Evolutionary conservation across 495 filamentous ascomycete species (phyloP), one percentile per base, ranked within the genome.

Genomic region (Massariosphaeria phaeospora): DNA sequence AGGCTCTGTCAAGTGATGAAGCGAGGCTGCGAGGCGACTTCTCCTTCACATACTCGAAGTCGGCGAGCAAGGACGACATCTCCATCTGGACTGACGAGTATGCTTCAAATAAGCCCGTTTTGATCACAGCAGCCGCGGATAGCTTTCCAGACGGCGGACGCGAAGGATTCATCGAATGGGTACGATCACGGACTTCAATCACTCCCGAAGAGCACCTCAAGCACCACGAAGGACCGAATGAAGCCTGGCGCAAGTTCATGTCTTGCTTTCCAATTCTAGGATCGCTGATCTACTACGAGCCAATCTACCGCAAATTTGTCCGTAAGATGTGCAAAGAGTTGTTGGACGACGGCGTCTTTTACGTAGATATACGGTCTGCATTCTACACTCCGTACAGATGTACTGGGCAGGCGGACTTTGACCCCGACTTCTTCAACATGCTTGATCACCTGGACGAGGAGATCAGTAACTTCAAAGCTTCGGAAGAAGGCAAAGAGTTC

Each of bases 251-350:
- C 13, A 88, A 89, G 66, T 95, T 95, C 67, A 73, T 68, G 10
- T 76, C 75, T 26, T 82, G 80, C 40, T 93, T 95, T 67, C 70
- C 72, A 0, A 75, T 89, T 1, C 72, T 95, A 25, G 76, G 78
- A 23, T 83, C 81, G 5, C 77, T 96, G 23, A 69, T 95, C 15
- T 85, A 80, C 70, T 95, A 96, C 69, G 93, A 97, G 68, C 91
- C 93, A 0, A 89, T 98, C 48, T 91, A 89, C 71, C 83, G 89
- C 21, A 72, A 73, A 23, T 91, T 86, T 61, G 69, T 96, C 55
- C 76, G 74, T 12, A 75, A 78, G 2, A 70, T 96, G 58, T 77
- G 93, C 58, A 70, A 72, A 12, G 73, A 85, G 20, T 68, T 96
- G 5, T 71, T 80, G 7, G 80, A 78, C 1, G 91, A 98, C 68